These are phyloP conservation scores for Zygosaccharomyces pseudobailii DNA, from an alignment of 1,139 yeast species.

Conservation along the genomic window DNA sequence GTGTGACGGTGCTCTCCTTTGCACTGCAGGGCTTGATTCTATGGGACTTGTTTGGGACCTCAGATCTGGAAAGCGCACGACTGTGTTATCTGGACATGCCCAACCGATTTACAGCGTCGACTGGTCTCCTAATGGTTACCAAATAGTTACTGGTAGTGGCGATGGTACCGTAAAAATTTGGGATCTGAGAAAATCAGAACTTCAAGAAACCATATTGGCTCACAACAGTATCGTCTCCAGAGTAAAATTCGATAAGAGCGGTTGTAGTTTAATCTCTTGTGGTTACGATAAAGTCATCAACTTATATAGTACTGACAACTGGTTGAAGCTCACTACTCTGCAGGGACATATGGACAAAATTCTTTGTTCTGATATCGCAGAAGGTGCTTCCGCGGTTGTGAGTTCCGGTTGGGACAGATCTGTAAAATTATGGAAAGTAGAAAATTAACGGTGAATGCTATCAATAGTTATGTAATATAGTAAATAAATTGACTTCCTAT, in stretches of 20 bases:
- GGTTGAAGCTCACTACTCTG: slow-evolving; percentile 55
- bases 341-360: slow-evolving; percentile 67
- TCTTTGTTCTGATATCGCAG: slow-evolving; percentile 60
- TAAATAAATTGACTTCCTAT: background rate
- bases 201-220: slow-evolving; percentile 57
- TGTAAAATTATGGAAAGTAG: slow-evolving; percentile 52
- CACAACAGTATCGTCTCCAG: slow-evolving; percentile 73
- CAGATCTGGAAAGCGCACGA: slow-evolving; percentile 66
- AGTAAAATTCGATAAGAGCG: slow-evolving; percentile 49
- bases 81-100: slow-evolving; percentile 61
- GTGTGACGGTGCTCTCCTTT: slow-evolving; percentile 70
- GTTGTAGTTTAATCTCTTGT: slow-evolving; percentile 52
- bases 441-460: background rate
- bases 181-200: slow-evolving; percentile 64
- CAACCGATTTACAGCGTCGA: slow-evolving; percentile 66
- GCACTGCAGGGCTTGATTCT: slow-evolving; percentile 79
- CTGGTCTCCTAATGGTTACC: slow-evolving; percentile 74
- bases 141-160: slow-evolving; percentile 78
- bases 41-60: slow-evolving; percentile 79
- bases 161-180: slow-evolving; percentile 79
- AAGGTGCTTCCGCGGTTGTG: slow-evolving; percentile 42
- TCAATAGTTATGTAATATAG: background rate
- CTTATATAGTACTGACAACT: slow-evolving; percentile 68
- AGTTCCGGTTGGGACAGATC: slow-evolving; percentile 85
- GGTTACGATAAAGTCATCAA: slow-evolving; percentile 69